Conservation (phyloP, 1,284 basidiomycete genomes). For the Gastroboletus turbinatus region DNA sequence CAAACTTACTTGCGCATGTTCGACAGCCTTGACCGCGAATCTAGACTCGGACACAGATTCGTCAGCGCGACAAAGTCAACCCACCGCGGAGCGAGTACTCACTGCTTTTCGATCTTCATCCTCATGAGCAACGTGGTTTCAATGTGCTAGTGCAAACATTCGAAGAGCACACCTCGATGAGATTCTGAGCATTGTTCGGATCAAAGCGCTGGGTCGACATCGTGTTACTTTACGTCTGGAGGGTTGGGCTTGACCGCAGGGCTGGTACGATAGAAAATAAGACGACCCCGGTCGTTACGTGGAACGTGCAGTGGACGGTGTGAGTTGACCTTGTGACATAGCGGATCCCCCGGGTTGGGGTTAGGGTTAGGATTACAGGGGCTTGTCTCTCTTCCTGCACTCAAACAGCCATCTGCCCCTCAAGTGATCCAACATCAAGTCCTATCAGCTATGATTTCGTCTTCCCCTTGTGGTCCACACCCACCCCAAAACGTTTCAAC, state of each 20-base stretch:
- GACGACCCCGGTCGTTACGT: conserved; percentile 34
- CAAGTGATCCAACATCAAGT: not conserved
- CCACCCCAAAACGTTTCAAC: conserved; percentile 67
- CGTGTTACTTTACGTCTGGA: conserved; percentile 25
- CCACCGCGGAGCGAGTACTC: conserved; percentile 35
- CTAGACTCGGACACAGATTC: conserved; percentile 38
- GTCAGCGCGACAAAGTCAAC: conserved; percentile 20
- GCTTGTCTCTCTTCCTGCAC: not conserved
- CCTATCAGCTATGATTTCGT: conserved; percentile 20
- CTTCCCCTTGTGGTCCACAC: conserved; percentile 40
- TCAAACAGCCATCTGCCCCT: not conserved
- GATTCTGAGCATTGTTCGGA: conserved; percentile 85
- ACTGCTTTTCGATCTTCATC: conserved; percentile 93
- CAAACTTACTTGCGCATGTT: conserved; percentile 81
- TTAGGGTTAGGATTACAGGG: conserved; percentile 29
- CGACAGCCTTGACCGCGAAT: conserved; percentile 95
- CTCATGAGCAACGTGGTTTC: conserved; percentile 26
- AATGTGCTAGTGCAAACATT: conserved; percentile 7
- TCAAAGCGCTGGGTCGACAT: conserved; percentile 59
- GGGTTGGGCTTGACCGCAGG: conserved; percentile 3
- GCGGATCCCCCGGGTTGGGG: conserved; percentile 10
- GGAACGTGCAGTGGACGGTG: not conserved
- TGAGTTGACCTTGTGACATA: not conserved
- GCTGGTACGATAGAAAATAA: conserved; percentile 43
- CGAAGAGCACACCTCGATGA: conserved; percentile 64